These are phyloP conservation scores for Fusarium sp. DNA, from an alignment of 2,329 filamentous ascomycete genomes.

Conservation along the genomic window DNA sequence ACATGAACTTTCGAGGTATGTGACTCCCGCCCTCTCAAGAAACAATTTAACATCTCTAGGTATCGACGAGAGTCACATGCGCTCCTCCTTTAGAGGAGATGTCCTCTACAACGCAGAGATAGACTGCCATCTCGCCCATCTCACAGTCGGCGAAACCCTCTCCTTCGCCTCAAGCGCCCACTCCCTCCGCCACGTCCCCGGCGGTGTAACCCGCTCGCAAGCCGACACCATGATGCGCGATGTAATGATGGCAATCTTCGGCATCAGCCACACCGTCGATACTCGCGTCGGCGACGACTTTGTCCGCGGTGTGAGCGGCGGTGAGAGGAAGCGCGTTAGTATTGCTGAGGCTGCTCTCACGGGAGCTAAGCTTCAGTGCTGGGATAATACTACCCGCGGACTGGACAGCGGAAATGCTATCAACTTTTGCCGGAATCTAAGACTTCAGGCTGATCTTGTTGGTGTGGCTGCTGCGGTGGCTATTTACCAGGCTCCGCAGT, in stretches of 20 bases:
- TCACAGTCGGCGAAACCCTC: slow-evolving; percentile 74
- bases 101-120: slow-evolving; percentile 73
- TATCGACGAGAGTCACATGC: slow-evolving; percentile 50
- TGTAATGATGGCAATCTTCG: slow-evolving; percentile 79
- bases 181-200: slow-evolving; percentile 66
- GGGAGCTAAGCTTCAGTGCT: slow-evolving; percentile 45
- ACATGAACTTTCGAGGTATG: slow-evolving; percentile 65
- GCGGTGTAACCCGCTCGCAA: slow-evolving; percentile 20
- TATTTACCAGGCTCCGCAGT: slow-evolving; percentile 72
- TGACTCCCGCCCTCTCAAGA: rapidly evolving
- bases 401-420: slow-evolving; percentile 46
- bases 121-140: slow-evolving; percentile 72
- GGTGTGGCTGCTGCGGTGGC: slow-evolving; percentile 45
- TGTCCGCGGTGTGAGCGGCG: slow-evolving; percentile 78
- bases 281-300: slow-evolving; percentile 78
- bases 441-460: slow-evolving; percentile 43
- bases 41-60: slow-evolving; percentile 17
- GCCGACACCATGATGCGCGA: slow-evolving; percentile 51
- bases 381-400: slow-evolving; percentile 48
- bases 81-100: slow-evolving; percentile 61
- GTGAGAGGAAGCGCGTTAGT: slow-evolving; percentile 81
- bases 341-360: slow-evolving; percentile 73
- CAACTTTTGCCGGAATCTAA: slow-evolving; percentile 43
- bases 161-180: slow-evolving; percentile 71
- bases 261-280: slow-evolving; percentile 77